These are phyloP conservation scores for Vinca major DNA, from an alignment of 305 asterid genomes.

Conservation along the genomic window DNA sequence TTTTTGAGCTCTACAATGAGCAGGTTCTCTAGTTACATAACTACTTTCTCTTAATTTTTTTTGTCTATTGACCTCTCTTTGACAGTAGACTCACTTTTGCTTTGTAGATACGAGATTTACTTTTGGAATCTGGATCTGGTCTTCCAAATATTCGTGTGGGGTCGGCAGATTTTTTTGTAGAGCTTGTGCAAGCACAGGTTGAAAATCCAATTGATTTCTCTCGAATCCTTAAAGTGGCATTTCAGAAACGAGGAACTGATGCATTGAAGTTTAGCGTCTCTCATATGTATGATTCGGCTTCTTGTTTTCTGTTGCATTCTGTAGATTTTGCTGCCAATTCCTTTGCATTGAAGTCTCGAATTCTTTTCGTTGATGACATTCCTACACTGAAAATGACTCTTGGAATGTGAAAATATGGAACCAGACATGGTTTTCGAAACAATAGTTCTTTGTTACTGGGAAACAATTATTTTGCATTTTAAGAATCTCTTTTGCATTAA, in stretches of 20 bases:
- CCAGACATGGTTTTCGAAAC: not conserved
- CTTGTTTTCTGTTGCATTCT: slow-evolving; percentile 13
- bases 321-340: slow-evolving; percentile 2
- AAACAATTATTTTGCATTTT: not conserved
- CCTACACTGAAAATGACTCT: not conserved
- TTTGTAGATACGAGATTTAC: slow-evolving; percentile 78
- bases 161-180: slow-evolving; percentile 46
- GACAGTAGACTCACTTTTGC: slow-evolving; percentile 27
- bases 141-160: slow-evolving; percentile 56
- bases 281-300: slow-evolving; percentile 71
- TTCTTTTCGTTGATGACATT: not conserved
- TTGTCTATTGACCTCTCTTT: slow-evolving; percentile 14
- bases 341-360: not conserved
- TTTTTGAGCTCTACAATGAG: slow-evolving; percentile 80
- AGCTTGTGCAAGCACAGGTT: slow-evolving; percentile 76
- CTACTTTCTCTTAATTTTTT: slow-evolving; percentile 12
- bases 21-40: slow-evolving; percentile 48
- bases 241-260: slow-evolving; percentile 70
- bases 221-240: slow-evolving; percentile 69
- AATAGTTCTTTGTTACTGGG: not conserved
- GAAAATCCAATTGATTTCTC: slow-evolving; percentile 89
- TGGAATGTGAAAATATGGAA: not conserved
- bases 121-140: slow-evolving; percentile 52
- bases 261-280: slow-evolving; percentile 54
- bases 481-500: not conserved